Evolutionary conservation across 305 asterid species (phyloP).

Genomic region (Fraxinus platypoda): DNA sequence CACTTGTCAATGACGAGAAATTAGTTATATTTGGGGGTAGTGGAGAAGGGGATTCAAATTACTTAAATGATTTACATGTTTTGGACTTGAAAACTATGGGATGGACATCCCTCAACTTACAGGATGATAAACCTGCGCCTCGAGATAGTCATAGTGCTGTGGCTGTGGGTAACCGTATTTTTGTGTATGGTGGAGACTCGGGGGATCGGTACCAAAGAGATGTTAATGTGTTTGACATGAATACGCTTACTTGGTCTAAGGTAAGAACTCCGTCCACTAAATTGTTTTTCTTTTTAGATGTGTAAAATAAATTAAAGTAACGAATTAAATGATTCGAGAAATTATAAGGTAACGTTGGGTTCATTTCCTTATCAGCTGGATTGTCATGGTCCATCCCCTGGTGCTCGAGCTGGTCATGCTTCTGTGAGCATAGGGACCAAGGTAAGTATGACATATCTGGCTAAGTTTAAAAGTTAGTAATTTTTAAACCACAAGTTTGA

Average conservation of each 20-base stretch:
- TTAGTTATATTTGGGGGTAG: constrained; percentile 88
- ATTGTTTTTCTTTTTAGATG: background rate
- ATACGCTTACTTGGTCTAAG: constrained; percentile 66
- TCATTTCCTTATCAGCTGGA: constrained; percentile 44
- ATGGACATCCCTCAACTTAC: constrained; percentile 65
- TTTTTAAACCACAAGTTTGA: background rate
- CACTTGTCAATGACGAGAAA: constrained; percentile 51
- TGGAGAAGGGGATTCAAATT: constrained; percentile 85
- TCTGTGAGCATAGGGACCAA: constrained; percentile 77
- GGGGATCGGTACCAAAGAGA: constrained; percentile 85
- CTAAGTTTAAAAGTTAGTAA: background rate
- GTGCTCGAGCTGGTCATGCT: constrained; percentile 91
- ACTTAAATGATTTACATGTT: constrained; percentile 73
- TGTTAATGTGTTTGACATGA: constrained; percentile 69
- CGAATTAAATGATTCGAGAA: background rate
- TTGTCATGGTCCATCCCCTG: constrained; percentile 54
- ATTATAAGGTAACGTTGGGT: background rate
- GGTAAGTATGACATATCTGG: constrained; percentile 42
- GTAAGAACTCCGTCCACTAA: constrained; percentile 29
- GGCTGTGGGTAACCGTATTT: constrained; percentile 56
- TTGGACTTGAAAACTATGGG: constrained; percentile 74
- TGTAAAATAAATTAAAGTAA: background rate
- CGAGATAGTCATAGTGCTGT: constrained; percentile 88
- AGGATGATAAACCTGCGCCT: constrained; percentile 64
- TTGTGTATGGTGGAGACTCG: constrained; percentile 86